Percentiles rank a stretch among this genome's conserved stretches.
These are phyloP conservation scores for Hanseniaspora taiwanica DNA, from an alignment of 805 yeast genomes.

Conservation along the genomic window DNA sequence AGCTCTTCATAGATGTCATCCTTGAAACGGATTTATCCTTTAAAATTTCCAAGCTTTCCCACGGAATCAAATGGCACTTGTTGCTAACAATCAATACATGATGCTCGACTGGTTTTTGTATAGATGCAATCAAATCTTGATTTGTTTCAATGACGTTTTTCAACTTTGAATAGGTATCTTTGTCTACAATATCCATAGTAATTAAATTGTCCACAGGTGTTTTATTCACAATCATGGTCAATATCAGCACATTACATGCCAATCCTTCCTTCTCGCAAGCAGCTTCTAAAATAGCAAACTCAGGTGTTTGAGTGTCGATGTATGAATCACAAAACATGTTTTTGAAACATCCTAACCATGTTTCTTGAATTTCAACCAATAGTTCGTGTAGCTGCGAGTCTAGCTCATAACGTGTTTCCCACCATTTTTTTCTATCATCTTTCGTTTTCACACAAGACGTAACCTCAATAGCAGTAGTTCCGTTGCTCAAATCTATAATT, in stretches of 20 bases:
- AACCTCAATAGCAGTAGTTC: conserved; percentile 39
- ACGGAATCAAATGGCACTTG: conserved; percentile 60
- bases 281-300: not conserved
- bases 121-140: not conserved
- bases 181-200: not conserved
- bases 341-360: conserved; percentile 70
- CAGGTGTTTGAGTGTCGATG: conserved; percentile 12
- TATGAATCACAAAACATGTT: conserved; percentile 39
- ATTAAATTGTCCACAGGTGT: not conserved
- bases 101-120: conserved; percentile 28
- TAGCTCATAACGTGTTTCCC: conserved; percentile 51
- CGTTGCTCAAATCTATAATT: conserved; percentile 50
- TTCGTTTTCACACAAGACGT: conserved; percentile 40
- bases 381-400: conserved; percentile 44
- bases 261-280: not conserved
- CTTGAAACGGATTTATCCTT: conserved; percentile 48
- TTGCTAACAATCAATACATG: conserved; percentile 58
- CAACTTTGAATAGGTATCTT: too few species aligned
- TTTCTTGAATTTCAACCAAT: conserved; percentile 42
- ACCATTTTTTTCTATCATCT: conserved; percentile 62
- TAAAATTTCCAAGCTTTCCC: conserved; percentile 70
- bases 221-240: not conserved
- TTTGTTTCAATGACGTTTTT: not conserved
- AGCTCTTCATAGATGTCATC: conserved; percentile 49
- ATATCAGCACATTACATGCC: not conserved